phyloP scores from a whole-genome alignment of 768 basidiomycete species.

The Postia placenta region DNA sequence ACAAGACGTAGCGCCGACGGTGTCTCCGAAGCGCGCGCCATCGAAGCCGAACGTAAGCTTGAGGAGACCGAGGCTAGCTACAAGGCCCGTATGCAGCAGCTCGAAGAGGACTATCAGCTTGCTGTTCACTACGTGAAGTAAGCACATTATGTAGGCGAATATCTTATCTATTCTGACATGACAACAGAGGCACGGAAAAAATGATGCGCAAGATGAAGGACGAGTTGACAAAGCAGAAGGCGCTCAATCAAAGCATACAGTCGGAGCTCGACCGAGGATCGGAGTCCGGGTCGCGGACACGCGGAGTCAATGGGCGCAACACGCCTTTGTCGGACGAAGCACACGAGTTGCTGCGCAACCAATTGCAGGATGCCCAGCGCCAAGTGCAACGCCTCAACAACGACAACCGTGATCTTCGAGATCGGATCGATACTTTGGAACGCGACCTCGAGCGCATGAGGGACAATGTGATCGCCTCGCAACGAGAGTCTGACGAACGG shows the following conservation, averaged over 20 bases:
- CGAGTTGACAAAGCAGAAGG: conserved; percentile 89
- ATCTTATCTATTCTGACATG: conserved; percentile 14
- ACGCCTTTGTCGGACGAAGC: conserved; percentile 76
- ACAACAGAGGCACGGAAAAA: conserved; percentile 85
- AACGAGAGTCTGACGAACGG: conserved; percentile 77
- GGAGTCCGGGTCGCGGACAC: conserved; percentile 43
- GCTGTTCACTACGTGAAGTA: conserved; percentile 98
- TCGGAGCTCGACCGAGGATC: conserved; percentile 75
- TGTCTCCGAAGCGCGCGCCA: conserved; percentile 41
- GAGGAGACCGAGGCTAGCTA: conserved; percentile 75
- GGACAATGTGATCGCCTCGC: conserved; percentile 62
- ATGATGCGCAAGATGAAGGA: conserved; percentile 97
- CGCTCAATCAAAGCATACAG: conserved; percentile 71
- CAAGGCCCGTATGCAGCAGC: conserved; percentile 75
- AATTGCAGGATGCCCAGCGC: conserved; percentile 73
- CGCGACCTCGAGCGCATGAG: conserved; percentile 68
- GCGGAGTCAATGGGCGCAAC: conserved; percentile 63
- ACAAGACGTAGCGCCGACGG: conserved; percentile 27
- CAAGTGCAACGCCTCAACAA: conserved; percentile 63
- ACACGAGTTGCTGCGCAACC: conserved; percentile 56
- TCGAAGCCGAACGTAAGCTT: conserved; percentile 71
- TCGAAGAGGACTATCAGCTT: conserved; percentile 94
- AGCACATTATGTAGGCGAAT: conserved; percentile 24
- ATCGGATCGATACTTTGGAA: conserved; percentile 68
- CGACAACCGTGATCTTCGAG: conserved; percentile 73